phyloP scores from a whole-genome alignment of 2,329 filamentous ascomycete genomes.

The Cadophora gregata region DNA sequence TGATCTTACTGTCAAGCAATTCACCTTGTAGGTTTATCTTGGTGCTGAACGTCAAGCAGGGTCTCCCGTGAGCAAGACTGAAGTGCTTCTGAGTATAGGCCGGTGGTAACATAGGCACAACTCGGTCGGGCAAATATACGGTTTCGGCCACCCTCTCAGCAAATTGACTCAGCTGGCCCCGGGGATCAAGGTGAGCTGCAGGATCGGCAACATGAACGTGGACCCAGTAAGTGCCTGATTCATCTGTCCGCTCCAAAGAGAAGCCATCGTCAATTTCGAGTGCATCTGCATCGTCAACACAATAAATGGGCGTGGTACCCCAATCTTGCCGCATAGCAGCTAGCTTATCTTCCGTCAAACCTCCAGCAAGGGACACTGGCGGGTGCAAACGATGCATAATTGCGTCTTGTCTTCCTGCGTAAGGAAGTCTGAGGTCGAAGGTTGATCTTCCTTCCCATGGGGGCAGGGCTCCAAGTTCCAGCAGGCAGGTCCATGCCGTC shows the following conservation, averaged over 20 bases:
- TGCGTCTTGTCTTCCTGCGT: conserved; percentile 46
- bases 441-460: conserved; percentile 73
- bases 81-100: conserved; percentile 55
- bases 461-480: conserved; percentile 74
- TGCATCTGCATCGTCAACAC: conserved; percentile 72
- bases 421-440: conserved; percentile 64
- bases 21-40: conserved; percentile 59
- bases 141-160: conserved; percentile 66
- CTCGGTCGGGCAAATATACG: conserved; percentile 64
- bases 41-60: conserved; percentile 67
- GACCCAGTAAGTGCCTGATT: conserved; percentile 68
- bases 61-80: conserved; percentile 58
- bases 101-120: conserved; percentile 63
- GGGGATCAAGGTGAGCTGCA: conserved; percentile 68
- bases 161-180: conserved; percentile 62
- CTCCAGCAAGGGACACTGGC: background rate
- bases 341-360: conserved; percentile 52
- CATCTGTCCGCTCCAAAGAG: conserved; percentile 67
- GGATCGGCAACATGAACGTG: conserved; percentile 82
- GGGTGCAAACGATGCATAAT: conserved; percentile 11
- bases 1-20: conserved; percentile 60
- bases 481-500: conserved; percentile 69
- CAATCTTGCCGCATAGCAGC: conserved; percentile 62
- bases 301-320: conserved; percentile 67
- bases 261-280: conserved; percentile 81